These are phyloP conservation scores for Cutaneotrichosporon sp. DNA, from an alignment of 1,284 basidiomycete genomes.

Conservation along the genomic window DNA sequence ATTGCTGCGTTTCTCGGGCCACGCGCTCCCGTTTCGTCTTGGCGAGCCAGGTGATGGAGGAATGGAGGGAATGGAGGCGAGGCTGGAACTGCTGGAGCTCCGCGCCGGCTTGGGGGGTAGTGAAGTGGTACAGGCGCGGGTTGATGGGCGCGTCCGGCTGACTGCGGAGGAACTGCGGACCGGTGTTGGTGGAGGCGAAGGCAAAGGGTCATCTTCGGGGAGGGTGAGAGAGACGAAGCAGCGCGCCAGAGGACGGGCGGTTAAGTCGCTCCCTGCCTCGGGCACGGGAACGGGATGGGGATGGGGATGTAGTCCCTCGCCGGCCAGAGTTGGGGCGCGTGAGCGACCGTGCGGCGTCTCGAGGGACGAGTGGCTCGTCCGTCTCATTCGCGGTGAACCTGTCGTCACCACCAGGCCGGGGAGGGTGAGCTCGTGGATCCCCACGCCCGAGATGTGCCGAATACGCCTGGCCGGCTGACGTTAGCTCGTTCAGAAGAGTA, in stretches of 20 bases:
- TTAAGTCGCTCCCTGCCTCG: conserved; percentile 16
- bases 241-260: conserved; percentile 30
- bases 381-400: conserved; percentile 16
- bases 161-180: not conserved
- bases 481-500: not conserved
- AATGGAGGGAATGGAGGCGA: not conserved
- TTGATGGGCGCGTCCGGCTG: not conserved
- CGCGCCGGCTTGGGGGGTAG: conserved; percentile 17
- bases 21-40: conserved; percentile 10
- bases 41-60: not conserved
- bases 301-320: conserved; percentile 33
- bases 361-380: conserved; percentile 16
- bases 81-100: not conserved
- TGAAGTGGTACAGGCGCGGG: conserved; percentile 16
- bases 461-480: conserved; percentile 35
- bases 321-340: conserved; percentile 46
- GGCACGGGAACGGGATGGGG: conserved; percentile 6
- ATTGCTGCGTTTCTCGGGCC: not conserved
- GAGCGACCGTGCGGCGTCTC: conserved; percentile 19
- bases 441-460: conserved; percentile 42
- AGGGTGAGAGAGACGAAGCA: conserved; percentile 41
- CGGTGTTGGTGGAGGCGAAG: conserved; percentile 6
- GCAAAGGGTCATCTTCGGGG: conserved; percentile 10
- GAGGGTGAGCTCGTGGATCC: conserved; percentile 46
- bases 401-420: not conserved